Base-by-base conservation (phyloP, 306 rosid species). In the Quercus gilva region DNA sequence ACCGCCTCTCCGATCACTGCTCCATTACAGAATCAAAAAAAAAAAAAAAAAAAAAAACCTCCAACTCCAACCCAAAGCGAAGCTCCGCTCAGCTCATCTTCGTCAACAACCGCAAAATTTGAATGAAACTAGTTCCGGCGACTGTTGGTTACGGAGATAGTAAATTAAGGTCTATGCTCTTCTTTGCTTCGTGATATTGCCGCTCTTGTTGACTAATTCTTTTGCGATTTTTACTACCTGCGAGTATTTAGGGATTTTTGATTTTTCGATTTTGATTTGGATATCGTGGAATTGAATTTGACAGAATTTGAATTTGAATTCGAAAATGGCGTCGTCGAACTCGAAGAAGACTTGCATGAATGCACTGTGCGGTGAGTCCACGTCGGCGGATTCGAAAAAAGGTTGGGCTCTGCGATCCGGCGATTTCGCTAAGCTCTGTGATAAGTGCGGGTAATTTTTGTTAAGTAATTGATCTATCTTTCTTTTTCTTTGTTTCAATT, bases 321-420 rank as follows among this genome's bases (percentile, higher is more conserved):
- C 35, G 15, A 67, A 71, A 85, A 95, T 95, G 99, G 96, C 83
- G 89, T 85, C 88, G 67, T 41, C 11, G 45, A 41, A 41, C 45
- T 41, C 45, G 45, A 41, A 41, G 45, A 83, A 81, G 70, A 74
- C 84, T 74, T 95, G 99, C 86, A 83, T 89, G 96, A 95, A 92
- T 84, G 86, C 75, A 73, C 84, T 87, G 60, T 95, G 99, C 80
- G 86, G 89, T 56, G 76, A 89, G 23, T 84, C 88, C 55, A 83
- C 87, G 71, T 86, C 97, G 81, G 83, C 79, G 71, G 91, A 89
- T 53, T 95, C 97, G 99, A 91, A 87, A 57, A 92, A 86, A 88
- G 99, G 98, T 57, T 95, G 99, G 99, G 79, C 91, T 41, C 82
- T 95, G 85, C 97, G 98, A 95, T 95, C 98, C 75, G 98, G 98